phyloP scores from a whole-genome alignment of 768 basidiomycete species.

The Amanita rimosa region DNA sequence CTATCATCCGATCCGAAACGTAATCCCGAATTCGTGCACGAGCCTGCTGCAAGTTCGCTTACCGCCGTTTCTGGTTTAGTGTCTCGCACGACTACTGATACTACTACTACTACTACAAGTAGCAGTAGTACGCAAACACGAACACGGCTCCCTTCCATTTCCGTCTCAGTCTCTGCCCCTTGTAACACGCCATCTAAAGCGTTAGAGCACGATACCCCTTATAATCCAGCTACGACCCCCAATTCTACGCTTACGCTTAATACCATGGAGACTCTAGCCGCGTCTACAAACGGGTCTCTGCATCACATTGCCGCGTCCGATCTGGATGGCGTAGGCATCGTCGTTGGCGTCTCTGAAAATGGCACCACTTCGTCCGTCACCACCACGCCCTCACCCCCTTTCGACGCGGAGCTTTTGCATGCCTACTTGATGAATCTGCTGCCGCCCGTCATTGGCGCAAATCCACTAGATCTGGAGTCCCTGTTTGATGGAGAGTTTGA shows the following conservation, averaged over 20 bases:
- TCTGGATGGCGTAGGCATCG: slow-evolving; percentile 1
- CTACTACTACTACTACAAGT: too few species aligned
- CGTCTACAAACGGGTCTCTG: slow-evolving; percentile 1
- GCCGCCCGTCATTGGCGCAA: slow-evolving; percentile 74
- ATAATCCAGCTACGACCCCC: neutral
- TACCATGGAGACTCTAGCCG: neutral
- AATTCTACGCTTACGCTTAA: neutral
- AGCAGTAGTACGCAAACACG: too few species aligned
- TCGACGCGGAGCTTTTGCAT: slow-evolving; percentile 63
- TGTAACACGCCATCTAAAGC: neutral
- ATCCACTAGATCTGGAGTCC: slow-evolving; percentile 48
- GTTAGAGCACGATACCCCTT: neutral
- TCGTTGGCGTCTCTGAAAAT: slow-evolving; percentile 2
- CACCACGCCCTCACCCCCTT: slow-evolving; percentile 19
- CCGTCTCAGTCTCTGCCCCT: neutral
- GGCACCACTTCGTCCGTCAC: neutral
- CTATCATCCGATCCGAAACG: neutral
- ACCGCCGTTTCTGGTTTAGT: neutral
- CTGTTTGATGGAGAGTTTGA: slow-evolving; percentile 67
- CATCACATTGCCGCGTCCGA: neutral
- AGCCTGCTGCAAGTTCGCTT: neutral
- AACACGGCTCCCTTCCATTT: neutral
- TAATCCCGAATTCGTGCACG: neutral
- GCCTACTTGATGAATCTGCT: slow-evolving; percentile 62
- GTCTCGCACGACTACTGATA: too few species aligned